These are phyloP conservation scores for Metarhizium guizhouense DNA, from an alignment of 2,329 filamentous ascomycete genomes.

Conservation along the genomic window DNA sequence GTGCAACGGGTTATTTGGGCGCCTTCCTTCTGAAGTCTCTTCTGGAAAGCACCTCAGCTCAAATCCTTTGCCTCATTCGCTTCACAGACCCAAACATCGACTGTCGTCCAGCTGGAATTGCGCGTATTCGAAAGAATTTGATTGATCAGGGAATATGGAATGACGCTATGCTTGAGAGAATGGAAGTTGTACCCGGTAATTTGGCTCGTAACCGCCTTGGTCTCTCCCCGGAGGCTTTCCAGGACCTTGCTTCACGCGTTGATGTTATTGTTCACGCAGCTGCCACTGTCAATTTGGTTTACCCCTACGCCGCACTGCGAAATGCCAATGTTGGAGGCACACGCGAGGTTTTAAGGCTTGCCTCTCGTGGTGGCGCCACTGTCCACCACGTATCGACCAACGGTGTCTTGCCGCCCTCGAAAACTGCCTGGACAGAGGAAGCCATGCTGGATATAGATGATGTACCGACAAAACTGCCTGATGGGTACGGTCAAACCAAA, in stretches of 20 bases:
- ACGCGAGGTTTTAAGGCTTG: constrained; percentile 63
- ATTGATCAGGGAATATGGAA: constrained; percentile 73
- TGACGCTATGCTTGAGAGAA: constrained; percentile 67
- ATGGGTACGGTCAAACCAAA: constrained; percentile 73
- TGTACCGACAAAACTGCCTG: constrained; percentile 58
- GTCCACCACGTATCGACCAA: constrained; percentile 76
- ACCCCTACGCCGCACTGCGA: constrained; percentile 69
- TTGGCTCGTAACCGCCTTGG: constrained; percentile 60
- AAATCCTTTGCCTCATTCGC: constrained; percentile 65
- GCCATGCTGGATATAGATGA: constrained; percentile 57
- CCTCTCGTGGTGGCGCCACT: constrained; percentile 57
- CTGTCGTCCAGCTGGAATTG: constrained; percentile 57
- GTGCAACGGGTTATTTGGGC: constrained; percentile 67
- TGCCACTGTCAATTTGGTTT: constrained; percentile 72
- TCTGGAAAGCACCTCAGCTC: constrained; percentile 57
- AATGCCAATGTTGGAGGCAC: constrained; percentile 74
- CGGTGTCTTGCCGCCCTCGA: constrained; percentile 64
- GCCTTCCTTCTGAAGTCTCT: constrained; percentile 65
- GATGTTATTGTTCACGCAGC: constrained; percentile 71
- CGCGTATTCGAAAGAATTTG: constrained; percentile 64
- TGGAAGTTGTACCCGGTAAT: constrained; percentile 68
- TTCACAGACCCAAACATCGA: constrained; percentile 59
- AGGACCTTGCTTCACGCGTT: constrained; percentile 53
- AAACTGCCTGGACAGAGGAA: constrained; percentile 62
- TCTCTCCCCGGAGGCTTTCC: constrained; percentile 55